Evolutionary conservation across 106 monocot genomes (phyloP).

Genomic region (Dioscorea zingiberensis): DNA sequence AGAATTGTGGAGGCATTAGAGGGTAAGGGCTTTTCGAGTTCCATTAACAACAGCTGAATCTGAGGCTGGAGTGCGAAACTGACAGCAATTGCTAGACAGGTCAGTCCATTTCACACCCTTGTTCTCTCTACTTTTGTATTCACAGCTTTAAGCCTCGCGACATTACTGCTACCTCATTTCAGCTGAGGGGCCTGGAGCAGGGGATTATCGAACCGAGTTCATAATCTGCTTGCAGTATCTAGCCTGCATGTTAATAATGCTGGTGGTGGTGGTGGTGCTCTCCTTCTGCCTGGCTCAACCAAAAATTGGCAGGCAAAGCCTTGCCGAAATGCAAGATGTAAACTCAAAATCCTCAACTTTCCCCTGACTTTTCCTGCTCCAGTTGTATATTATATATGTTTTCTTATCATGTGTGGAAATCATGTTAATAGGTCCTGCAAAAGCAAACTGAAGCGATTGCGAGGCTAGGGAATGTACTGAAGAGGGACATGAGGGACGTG

Average conservation of each 20-base stretch:
- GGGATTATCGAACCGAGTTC: constrained; percentile 64
- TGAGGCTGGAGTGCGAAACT: constrained; percentile 56
- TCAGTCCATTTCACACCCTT: constrained; percentile 11
- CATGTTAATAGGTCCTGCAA: constrained; percentile 49
- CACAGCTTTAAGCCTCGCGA: not conserved
- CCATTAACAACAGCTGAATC: constrained; percentile 77
- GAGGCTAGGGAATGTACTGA: constrained; percentile 77
- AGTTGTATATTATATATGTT: too few relatives aligned
- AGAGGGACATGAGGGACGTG: constrained; percentile 73
- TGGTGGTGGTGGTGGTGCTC: constrained; percentile 30
- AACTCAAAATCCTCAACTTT: not conserved
- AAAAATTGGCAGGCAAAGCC: constrained; percentile 77
- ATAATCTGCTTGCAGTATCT: constrained; percentile 58
- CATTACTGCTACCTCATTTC: constrained; percentile 4
- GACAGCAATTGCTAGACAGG: constrained; percentile 56
- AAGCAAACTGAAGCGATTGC: constrained; percentile 88
- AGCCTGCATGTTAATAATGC: constrained; percentile 59
- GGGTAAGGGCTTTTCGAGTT: constrained; percentile 62
- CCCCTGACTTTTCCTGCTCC: too few relatives aligned
- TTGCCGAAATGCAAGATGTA: constrained; percentile 84
- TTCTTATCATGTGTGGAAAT: too few relatives aligned
- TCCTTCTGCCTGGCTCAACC: constrained; percentile 50
- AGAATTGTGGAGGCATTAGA: constrained; percentile 91
- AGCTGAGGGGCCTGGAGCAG: constrained; percentile 75
- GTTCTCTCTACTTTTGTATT: not conserved